Conservation (phyloP, 108 stramenopile species). For the Hondaea fermentalgiana region DNA sequence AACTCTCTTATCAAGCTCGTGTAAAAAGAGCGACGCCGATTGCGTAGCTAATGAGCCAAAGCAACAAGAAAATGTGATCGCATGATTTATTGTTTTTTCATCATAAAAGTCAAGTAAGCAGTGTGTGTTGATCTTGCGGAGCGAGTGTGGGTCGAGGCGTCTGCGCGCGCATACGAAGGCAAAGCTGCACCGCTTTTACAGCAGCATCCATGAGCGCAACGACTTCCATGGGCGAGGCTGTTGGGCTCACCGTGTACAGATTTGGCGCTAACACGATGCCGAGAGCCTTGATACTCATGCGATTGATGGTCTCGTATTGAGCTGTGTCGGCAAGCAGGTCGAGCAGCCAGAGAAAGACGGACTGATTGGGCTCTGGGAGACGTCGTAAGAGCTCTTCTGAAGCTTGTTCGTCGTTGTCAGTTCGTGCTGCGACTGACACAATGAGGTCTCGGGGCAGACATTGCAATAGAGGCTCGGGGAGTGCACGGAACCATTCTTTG, state of each 20-base stretch:
- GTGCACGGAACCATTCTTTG: background rate
- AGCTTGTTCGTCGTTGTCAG: background rate
- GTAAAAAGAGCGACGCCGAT: too few species aligned
- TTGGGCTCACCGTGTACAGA: background rate
- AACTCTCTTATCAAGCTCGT: too few species aligned
- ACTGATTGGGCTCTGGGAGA: background rate
- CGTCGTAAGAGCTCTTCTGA: background rate
- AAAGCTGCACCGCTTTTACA: background rate
- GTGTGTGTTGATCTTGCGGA: too few species aligned
- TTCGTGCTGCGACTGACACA: background rate
- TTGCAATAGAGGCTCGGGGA: background rate
- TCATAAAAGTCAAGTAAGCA: too few species aligned
- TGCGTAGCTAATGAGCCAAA: too few species aligned
- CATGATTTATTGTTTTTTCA: too few species aligned
- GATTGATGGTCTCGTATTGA: background rate
- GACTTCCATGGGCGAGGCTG: background rate
- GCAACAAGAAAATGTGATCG: too few species aligned
- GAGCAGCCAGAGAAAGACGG: background rate
- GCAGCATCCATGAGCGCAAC: constrained; percentile 3
- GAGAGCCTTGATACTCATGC: background rate
- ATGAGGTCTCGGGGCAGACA: background rate
- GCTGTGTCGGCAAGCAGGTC: background rate
- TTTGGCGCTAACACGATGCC: background rate
- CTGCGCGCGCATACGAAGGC: background rate
- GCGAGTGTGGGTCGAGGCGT: background rate